phyloP scores from a whole-genome alignment of 1,284 basidiomycete species.

The Naganishia albida region DNA sequence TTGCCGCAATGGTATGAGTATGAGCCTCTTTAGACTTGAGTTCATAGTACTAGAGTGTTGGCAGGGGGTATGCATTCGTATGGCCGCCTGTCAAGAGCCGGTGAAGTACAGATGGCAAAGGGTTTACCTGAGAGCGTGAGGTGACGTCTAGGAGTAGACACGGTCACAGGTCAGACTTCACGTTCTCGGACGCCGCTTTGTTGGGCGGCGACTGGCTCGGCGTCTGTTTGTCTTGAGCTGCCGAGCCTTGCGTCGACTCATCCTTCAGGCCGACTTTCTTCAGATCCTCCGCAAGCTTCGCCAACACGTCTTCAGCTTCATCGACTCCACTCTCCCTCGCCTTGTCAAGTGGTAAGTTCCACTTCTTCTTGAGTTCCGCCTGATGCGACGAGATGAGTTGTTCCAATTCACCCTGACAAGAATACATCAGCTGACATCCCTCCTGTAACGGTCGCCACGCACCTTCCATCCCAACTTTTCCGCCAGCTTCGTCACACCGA shows the following conservation, averaged over 20 bases:
- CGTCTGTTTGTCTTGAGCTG: too few species aligned
- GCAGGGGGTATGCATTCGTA: too few species aligned
- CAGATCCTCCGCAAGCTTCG: slow-evolving; percentile 28
- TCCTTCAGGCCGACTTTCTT: slow-evolving; percentile 21
- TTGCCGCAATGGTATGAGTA: too few species aligned
- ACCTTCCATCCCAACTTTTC: slow-evolving; percentile 50
- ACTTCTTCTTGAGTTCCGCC: slow-evolving; percentile 39
- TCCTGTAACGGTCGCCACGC: background rate
- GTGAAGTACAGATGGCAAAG: too few species aligned
- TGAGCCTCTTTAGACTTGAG: too few species aligned
- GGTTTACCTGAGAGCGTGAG: background rate
- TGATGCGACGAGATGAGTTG: slow-evolving; percentile 40
- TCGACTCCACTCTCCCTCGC: slow-evolving; percentile 1
- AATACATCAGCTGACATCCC: background rate
- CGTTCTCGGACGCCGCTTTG: background rate
- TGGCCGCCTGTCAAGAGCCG: too few species aligned
- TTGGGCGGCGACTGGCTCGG: too few species aligned
- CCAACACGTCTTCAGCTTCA: slow-evolving; percentile 16
- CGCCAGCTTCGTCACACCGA: slow-evolving; percentile 43
- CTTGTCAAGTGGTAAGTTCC: slow-evolving; percentile 32
- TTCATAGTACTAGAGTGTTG: too few species aligned
- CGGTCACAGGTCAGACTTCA: background rate
- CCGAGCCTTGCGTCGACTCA: background rate
- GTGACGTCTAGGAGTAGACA: too few species aligned
- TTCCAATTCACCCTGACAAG: slow-evolving; percentile 42